phyloP scores from a whole-genome alignment of 176 grass and related monocot species.

The Zea luxurians region DNA sequence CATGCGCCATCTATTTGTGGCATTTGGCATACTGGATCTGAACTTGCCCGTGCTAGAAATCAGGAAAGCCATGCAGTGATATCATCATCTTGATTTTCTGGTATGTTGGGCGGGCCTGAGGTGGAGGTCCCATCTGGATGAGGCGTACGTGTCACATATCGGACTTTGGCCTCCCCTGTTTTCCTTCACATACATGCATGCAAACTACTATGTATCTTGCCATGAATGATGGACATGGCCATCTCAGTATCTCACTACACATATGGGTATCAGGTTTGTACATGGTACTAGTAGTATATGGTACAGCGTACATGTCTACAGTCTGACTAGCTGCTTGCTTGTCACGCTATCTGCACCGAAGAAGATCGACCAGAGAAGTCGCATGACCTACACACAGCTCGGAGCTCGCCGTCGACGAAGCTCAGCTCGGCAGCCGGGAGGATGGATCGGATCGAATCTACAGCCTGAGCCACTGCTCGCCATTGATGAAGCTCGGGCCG shows the following conservation, averaged over 20 bases:
- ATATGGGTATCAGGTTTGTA: constrained; percentile 37
- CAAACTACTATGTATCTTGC: background rate
- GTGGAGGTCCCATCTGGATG: constrained; percentile 26
- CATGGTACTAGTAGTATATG: constrained; percentile 2
- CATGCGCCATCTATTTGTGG: constrained; percentile 36
- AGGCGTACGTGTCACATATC: constrained; percentile 25
- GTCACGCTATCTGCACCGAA: constrained; percentile 31
- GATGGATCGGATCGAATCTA: constrained; percentile 49
- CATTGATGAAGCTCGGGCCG: constrained; percentile 63
- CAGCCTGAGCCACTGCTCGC: constrained; percentile 76
- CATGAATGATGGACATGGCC: background rate
- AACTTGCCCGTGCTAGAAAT: constrained; percentile 21
- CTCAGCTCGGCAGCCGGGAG: constrained; percentile 37
- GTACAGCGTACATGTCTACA: constrained; percentile 24
- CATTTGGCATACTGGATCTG: constrained; percentile 35
- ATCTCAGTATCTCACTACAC: constrained; percentile 20
- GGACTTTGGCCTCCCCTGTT: background rate
- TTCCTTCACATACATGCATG: constrained; percentile 12
- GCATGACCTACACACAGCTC: constrained; percentile 52
- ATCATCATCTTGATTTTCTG: constrained; percentile 40
- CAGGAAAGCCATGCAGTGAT: constrained; percentile 27
- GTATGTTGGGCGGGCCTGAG: constrained; percentile 40
- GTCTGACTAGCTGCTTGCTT: constrained; percentile 25
- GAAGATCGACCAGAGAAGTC: background rate
- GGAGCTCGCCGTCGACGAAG: constrained; percentile 61